phyloP scores from a whole-genome alignment of 1,284 basidiomycete species.

The Puccinia horiana region DNA sequence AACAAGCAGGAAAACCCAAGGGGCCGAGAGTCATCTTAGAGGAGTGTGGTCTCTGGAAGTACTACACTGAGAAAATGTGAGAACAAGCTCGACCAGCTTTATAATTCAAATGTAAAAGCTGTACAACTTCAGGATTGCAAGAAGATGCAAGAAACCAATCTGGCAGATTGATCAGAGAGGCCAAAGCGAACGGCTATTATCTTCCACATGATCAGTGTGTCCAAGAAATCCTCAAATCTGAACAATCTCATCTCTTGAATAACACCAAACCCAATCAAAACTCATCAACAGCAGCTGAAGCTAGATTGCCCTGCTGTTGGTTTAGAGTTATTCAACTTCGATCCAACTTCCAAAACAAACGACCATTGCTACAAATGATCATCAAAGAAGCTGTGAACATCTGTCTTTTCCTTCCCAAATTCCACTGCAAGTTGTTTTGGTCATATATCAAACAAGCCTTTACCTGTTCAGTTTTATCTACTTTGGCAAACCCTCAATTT shows the following conservation, averaged over 20 bases:
- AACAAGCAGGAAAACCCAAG: constrained; percentile 1
- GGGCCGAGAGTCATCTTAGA: neutral
- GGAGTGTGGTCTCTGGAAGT: neutral
- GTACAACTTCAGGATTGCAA: neutral
- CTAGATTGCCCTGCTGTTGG: constrained; percentile 4
- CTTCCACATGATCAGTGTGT: neutral
- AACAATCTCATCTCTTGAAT: neutral
- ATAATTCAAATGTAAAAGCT: neutral
- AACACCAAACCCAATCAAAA: neutral
- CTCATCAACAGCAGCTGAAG: neutral
- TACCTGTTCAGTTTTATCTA: neutral
- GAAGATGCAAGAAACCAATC: neutral
- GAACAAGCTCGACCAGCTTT: neutral
- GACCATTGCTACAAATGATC: constrained; percentile 15
- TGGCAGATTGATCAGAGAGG: neutral
- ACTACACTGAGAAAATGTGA: neutral
- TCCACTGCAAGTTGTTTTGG: constrained; percentile 32
- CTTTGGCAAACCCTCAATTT: neutral
- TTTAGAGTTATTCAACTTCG: neutral
- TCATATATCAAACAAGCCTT: constrained; percentile 6
- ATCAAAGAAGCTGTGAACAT: constrained; percentile 18
- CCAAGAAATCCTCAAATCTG: neutral
- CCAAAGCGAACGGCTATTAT: neutral
- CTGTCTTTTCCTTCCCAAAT: constrained; percentile 22
- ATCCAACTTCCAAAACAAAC: constrained; percentile 25